Evolutionary conservation across 805 yeast species (phyloP).

Genomic region (Schwanniomyces vanrijiae): DNA sequence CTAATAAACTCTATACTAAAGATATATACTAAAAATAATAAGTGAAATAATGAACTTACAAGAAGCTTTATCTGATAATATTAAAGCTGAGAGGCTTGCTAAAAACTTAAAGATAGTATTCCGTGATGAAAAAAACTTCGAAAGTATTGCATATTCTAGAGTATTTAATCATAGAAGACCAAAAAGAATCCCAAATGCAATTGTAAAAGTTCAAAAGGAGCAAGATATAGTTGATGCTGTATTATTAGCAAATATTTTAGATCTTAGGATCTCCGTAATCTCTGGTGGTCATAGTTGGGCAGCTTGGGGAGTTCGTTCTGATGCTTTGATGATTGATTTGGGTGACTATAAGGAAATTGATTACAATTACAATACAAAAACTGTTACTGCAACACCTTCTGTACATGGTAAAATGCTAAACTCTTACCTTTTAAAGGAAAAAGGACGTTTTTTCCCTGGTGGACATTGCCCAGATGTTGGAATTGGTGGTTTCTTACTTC

Average conservation of each 20-base stretch:
- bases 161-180: constrained; percentile 2
- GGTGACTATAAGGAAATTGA: neutral
- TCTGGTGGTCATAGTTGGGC: constrained; percentile 4
- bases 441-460: constrained; percentile 1
- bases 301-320: constrained; percentile 1
- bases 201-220: neutral
- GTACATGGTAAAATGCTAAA: constrained; percentile 1
- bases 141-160: neutral
- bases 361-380: neutral
- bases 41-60: neutral
- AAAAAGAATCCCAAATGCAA: constrained; percentile 1
- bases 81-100: neutral
- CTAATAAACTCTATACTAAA: neutral
- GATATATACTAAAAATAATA: too few species aligned
- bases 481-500: constrained; percentile 2
- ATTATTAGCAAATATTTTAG: neutral
- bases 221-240: neutral
- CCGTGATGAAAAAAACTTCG: neutral
- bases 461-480: constrained; percentile 3
- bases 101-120: neutral
- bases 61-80: neutral
- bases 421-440: neutral
- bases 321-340: constrained; percentile 1
- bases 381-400: neutral
- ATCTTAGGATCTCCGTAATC: neutral